Conservation (phyloP, 169 alveolate species). For the Eimeria zaria region DNA sequence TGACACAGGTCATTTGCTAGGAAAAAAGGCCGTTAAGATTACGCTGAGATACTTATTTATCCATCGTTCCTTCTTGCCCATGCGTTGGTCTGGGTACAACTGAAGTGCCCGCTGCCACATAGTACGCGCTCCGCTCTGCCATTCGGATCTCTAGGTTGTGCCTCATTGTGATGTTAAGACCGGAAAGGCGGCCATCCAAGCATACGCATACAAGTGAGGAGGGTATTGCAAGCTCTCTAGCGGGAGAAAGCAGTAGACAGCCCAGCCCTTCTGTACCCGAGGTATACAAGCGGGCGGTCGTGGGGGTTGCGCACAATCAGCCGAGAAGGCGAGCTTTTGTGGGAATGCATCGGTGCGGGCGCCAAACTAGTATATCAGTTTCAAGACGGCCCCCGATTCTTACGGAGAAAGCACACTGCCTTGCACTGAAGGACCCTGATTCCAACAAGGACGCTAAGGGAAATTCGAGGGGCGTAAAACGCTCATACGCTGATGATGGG, state of each 20-base stretch:
- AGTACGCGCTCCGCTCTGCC: not conserved
- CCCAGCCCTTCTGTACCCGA: not conserved
- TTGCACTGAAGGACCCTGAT: not conserved
- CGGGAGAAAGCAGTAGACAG: not conserved
- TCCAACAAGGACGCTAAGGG: not conserved
- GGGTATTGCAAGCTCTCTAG: not conserved
- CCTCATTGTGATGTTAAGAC: not conserved
- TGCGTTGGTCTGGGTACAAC: not conserved
- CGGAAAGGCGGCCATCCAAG: not conserved
- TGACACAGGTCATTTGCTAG: not conserved
- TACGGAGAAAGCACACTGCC: not conserved
- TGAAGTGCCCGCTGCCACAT: not conserved
- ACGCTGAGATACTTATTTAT: not conserved
- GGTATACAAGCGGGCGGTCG: not conserved
- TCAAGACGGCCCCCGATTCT: constrained; percentile 28
- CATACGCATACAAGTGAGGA: not conserved
- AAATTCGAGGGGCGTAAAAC: constrained; percentile 22
- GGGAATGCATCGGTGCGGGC: constrained; percentile 41
- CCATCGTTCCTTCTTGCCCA: not conserved
- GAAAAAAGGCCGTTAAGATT: not conserved
- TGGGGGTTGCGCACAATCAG: not conserved
- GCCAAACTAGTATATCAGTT: not conserved
- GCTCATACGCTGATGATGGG: constrained; percentile 5
- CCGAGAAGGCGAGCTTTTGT: constrained; percentile 3
- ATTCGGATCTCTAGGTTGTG: not conserved